Conservation (phyloP, 2,329 filamentous ascomycete genomes). For the Emericellopsis cladophorae region DNA sequence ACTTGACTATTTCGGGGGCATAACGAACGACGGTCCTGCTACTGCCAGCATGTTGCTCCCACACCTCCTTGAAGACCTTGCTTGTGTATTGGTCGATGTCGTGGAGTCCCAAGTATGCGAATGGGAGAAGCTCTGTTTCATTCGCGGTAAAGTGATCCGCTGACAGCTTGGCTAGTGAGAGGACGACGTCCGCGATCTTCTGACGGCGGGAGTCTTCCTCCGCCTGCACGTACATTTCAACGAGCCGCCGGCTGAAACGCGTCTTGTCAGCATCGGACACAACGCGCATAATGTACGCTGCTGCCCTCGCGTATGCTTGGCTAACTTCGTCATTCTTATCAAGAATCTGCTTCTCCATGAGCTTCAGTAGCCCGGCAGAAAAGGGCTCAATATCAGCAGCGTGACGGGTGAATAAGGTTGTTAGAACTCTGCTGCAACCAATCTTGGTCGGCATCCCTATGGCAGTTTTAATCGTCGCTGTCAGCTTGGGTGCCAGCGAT, state of each 20-base stretch:
- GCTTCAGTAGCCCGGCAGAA: slow-evolving; percentile 61
- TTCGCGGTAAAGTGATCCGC: slow-evolving; percentile 78
- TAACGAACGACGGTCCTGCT: slow-evolving; percentile 73
- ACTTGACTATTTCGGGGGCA: slow-evolving; percentile 63
- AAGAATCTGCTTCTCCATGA: slow-evolving; percentile 69
- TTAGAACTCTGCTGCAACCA: slow-evolving; percentile 74
- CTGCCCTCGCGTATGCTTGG: slow-evolving; percentile 72
- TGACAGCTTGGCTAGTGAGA: slow-evolving; percentile 73
- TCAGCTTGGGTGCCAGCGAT: slow-evolving; percentile 57
- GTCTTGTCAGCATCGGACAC: slow-evolving; percentile 35
- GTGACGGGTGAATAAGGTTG: slow-evolving; percentile 73
- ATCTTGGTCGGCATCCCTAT: slow-evolving; percentile 92
- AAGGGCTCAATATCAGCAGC: slow-evolving; percentile 62
- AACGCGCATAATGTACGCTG: slow-evolving; percentile 68
- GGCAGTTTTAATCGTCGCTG: slow-evolving; percentile 70
- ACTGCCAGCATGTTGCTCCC: slow-evolving; percentile 84
- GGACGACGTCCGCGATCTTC: slow-evolving; percentile 70
- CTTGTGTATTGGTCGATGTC: slow-evolving; percentile 71
- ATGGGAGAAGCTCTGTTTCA: slow-evolving; percentile 65
- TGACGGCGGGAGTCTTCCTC: slow-evolving; percentile 66
- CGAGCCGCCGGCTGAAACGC: slow-evolving; percentile 37
- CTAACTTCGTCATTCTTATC: slow-evolving; percentile 93
- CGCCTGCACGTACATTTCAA: slow-evolving; percentile 66
- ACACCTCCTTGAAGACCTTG: slow-evolving; percentile 72
- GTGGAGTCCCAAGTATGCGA: slow-evolving; percentile 78